Percentiles rank a stretch among this genome's conserved stretches.
phyloP scores from a whole-genome alignment of 2,329 filamentous ascomycete species.

The Ophiostoma pallidulum region DNA sequence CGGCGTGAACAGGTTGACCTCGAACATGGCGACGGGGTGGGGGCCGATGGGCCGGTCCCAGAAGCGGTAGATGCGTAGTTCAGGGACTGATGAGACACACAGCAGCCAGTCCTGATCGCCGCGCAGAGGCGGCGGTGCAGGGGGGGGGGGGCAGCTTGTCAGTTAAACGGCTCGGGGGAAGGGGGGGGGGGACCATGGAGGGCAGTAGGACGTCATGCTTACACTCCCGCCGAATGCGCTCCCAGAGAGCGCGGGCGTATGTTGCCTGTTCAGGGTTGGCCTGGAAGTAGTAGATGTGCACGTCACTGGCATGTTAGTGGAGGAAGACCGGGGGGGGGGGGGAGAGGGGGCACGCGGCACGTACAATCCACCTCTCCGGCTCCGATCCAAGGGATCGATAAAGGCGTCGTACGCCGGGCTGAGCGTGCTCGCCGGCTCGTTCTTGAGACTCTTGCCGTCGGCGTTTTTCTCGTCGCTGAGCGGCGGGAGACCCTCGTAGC shows the following conservation, averaged over 20 bases:
- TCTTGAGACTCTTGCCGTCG: conserved; percentile 71
- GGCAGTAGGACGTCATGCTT: conserved; percentile 21
- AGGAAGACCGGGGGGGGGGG: background rate
- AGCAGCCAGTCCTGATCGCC: too few species aligned
- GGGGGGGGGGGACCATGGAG: background rate
- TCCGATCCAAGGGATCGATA: conserved; percentile 56
- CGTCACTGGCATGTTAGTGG: conserved; percentile 43
- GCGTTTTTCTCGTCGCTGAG: conserved; percentile 49
- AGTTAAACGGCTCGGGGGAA: background rate
- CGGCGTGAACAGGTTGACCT: conserved; percentile 80
- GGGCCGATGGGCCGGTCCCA: conserved; percentile 73
- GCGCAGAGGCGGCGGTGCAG: too few species aligned
- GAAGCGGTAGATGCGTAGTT: conserved; percentile 70
- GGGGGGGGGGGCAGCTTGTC: background rate
- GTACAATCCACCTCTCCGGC: conserved; percentile 60
- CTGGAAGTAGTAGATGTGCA: conserved; percentile 77
- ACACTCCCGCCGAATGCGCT: conserved; percentile 75
- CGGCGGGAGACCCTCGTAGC: conserved; percentile 47
- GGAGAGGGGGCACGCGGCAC: conserved; percentile 19
- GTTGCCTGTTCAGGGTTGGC: conserved; percentile 50
- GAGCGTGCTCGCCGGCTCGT: conserved; percentile 48
- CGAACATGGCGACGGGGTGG: conserved; percentile 81
- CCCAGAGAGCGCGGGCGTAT: conserved; percentile 65
- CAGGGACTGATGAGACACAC: conserved; percentile 59
- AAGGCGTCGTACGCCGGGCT: conserved; percentile 67